Base-by-base conservation (phyloP, 495 filamentous ascomycete species). In the Aspergillus egyptiacus region DNA sequence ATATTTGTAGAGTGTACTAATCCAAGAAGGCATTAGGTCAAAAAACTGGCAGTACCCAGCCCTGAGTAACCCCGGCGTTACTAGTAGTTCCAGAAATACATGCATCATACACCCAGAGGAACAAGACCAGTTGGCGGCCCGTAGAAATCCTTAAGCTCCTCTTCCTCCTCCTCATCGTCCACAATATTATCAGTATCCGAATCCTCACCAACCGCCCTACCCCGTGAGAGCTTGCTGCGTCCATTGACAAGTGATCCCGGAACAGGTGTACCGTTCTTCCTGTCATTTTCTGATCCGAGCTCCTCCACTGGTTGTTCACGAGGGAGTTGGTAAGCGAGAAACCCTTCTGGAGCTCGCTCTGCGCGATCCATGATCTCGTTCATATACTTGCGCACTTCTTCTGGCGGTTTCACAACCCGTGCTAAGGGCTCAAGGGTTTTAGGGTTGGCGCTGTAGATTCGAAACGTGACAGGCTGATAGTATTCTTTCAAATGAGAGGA, bases 391-490 rank as follows among this genome's bases (percentile, higher is more conserved):
- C 76, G 73, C 15, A 91, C 89, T 59, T 91, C 88, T 0, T 89
- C 85, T 23, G 76, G 68, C 11, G 87, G 85, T 34, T 83, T 85
- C 17, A 95, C 86, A n/a, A 89, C 82, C 13, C 80, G 80, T 27
- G 76, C 70, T n/a, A 96, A 63, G n/a, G 80, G 76, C 36, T 90
- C 84, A 5, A 94, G 76, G 31, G 85, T 71, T 48, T 78, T 76
- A 7, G 78, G 72, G 37, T 79, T 76, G 14, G 75, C 68, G 15
- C 83, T 74, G 51, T 79, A 78, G 35, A 95, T 74, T 37, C 87
- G 82, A 45, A 95, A 80, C 0, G 93, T 96, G 23, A 96, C 73
- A 2, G 91, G 89, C 56, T 96, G 88, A 63, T 94, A 96, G 67
- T 93, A 95, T 51, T 91, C 89, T 46, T 75, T 65, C 62, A 75